phyloP scores from a whole-genome alignment of 129 eudicot species.

The Erigeron canadensis region DNA sequence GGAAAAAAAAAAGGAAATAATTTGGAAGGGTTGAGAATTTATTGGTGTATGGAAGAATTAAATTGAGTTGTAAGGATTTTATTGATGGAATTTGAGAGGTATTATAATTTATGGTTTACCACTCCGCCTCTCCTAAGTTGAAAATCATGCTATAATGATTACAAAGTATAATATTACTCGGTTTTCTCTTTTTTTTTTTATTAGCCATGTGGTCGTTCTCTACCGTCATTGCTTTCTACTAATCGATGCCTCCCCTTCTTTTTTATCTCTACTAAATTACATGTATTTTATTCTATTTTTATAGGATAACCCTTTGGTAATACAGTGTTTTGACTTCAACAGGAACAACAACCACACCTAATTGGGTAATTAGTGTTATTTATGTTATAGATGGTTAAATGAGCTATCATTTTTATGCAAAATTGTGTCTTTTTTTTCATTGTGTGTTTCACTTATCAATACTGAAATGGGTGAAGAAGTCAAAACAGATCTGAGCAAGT shows the following conservation, averaged over 20 bases:
- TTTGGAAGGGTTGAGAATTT: too few relatives aligned
- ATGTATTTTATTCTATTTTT: conserved; percentile 13
- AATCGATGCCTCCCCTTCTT: background rate
- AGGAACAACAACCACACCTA: conserved; percentile 68
- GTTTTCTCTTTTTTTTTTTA: conserved; percentile 5
- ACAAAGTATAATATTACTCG: background rate
- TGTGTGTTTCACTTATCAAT: background rate
- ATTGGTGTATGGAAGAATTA: too few relatives aligned
- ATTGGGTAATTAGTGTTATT: conserved; percentile 62
- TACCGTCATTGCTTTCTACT: background rate
- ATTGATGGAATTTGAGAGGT: too few relatives aligned
- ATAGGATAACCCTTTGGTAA: conserved; percentile 79
- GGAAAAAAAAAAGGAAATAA: too few relatives aligned
- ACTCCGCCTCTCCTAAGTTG: too few relatives aligned
- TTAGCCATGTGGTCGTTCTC: conserved; percentile 5
- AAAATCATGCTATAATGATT: conserved; percentile 13
- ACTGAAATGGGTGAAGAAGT: background rate
- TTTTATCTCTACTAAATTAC: background rate
- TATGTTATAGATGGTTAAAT: background rate
- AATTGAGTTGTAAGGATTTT: too few relatives aligned
- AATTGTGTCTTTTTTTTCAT: background rate
- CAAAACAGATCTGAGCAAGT: background rate
- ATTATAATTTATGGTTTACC: too few relatives aligned
- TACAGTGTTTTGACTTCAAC: conserved; percentile 97
- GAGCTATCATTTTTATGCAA: background rate